Percentiles rank a stretch among this genome's conserved stretches.
Evolutionary conservation across 2,329 filamentous ascomycete genomes (phyloP).

Genomic region (Aspergillus transmontanensis): DNA sequence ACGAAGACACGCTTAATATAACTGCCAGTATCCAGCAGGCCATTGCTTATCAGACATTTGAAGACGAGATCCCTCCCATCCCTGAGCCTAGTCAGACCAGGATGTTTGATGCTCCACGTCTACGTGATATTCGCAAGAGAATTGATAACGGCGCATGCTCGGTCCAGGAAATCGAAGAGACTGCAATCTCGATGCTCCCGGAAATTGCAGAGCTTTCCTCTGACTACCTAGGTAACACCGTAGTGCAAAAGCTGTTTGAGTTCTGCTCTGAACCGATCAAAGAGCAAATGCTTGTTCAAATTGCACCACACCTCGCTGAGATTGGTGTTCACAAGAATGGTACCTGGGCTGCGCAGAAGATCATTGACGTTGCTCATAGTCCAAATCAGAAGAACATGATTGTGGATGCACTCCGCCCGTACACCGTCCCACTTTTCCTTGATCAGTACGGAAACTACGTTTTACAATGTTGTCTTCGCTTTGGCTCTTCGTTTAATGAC

Average conservation of each 20-base stretch:
- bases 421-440: constrained; percentile 87
- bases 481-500: constrained; percentile 83
- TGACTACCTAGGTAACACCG: constrained; percentile 96
- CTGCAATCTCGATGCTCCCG: constrained; percentile 90
- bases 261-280: constrained; percentile 89
- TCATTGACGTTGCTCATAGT: constrained; percentile 93
- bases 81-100: constrained; percentile 85
- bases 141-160: constrained; percentile 94
- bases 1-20: constrained; percentile 76
- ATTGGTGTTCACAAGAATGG: constrained; percentile 99
- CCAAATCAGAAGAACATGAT: constrained; percentile 81
- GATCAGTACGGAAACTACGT: constrained; percentile 99
- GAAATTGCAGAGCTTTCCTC: constrained; percentile 94
- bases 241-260: constrained; percentile 99
- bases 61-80: constrained; percentile 84
- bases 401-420: constrained; percentile 79
- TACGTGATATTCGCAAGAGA: constrained; percentile 93
- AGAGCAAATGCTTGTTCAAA: constrained; percentile 85
- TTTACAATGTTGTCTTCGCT: constrained; percentile 92
- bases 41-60: constrained; percentile 71
- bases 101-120: constrained; percentile 88
- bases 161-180: constrained; percentile 84
- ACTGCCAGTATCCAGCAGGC: constrained; percentile 73
- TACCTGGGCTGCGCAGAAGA: constrained; percentile 98
- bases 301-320: constrained; percentile 89